A percentile compares a stretch with the other conserved stretches of the same genome.
Conservation (phyloP, 768 basidiomycete species). For the Sistotremastrum niveocremeum region DNA sequence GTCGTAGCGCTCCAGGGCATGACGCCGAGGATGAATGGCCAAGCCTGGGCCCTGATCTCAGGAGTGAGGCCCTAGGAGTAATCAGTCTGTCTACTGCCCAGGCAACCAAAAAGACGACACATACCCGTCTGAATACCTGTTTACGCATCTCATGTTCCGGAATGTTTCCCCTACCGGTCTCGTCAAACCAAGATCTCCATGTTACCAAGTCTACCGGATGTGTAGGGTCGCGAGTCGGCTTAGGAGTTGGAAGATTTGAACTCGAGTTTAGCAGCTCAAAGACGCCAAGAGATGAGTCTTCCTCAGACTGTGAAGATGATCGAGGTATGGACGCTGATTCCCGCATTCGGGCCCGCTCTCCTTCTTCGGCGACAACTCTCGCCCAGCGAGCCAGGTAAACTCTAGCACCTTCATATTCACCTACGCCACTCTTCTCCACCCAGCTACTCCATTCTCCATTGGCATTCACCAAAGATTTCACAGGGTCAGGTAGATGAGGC, state of each 20-base stretch:
- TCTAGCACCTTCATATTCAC: slow-evolving; percentile 91
- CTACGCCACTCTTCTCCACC: slow-evolving; percentile 87
- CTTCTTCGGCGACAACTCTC: slow-evolving; percentile 93
- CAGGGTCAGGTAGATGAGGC: slow-evolving; percentile 91
- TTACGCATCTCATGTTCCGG: slow-evolving; percentile 54
- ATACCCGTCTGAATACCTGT: slow-evolving; percentile 60
- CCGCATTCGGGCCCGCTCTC: slow-evolving; percentile 71
- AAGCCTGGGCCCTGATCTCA: slow-evolving; percentile 58
- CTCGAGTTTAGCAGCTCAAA: slow-evolving; percentile 78
- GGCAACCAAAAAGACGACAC: slow-evolving; percentile 1
- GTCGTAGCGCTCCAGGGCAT: slow-evolving; percentile 64
- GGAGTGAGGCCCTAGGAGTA: slow-evolving; percentile 35
- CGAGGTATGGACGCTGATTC: slow-evolving; percentile 58
- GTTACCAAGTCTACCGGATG: slow-evolving; percentile 61
- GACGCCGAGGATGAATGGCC: slow-evolving; percentile 86
- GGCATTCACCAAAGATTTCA: slow-evolving; percentile 77
- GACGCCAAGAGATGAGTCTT: slow-evolving; percentile 65
- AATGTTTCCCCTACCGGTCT: slow-evolving; percentile 53
- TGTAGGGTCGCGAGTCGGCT: slow-evolving; percentile 65
- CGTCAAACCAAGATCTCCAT: slow-evolving; percentile 72
- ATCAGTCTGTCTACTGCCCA: too few species aligned
- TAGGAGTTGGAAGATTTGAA: slow-evolving; percentile 69
- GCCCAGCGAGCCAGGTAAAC: slow-evolving; percentile 98
- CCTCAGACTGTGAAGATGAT: slow-evolving; percentile 35
- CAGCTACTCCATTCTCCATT: slow-evolving; percentile 84